Evolutionary conservation across 1,284 basidiomycete species (phyloP).

Genomic region (Trichosporon asahii): DNA sequence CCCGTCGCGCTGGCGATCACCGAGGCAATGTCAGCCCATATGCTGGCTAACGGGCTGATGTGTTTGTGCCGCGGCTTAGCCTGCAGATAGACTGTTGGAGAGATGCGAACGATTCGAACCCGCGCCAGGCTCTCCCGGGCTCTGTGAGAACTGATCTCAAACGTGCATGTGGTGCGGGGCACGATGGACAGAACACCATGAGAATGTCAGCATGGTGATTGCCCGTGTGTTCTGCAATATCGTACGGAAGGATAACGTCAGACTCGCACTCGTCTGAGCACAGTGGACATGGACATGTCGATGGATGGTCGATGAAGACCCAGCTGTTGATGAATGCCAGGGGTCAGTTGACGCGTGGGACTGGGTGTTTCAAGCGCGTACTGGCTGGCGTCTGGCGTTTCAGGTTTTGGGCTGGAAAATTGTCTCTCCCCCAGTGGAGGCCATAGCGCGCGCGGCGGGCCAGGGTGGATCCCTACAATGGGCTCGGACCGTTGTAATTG

Average conservation of each 20-base stretch:
- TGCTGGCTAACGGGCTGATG: too few relatives aligned
- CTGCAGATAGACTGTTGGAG: not conserved
- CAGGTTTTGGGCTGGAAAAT: not conserved
- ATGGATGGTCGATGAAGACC: too few relatives aligned
- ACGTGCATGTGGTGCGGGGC: not conserved
- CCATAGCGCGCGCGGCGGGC: too few relatives aligned
- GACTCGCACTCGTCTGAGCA: not conserved
- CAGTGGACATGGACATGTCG: not conserved
- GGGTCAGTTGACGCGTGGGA: not conserved
- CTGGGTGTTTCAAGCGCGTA: not conserved
- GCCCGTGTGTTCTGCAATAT: not conserved
- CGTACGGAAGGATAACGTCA: not conserved
- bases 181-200: not conserved
- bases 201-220: not conserved
- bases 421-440: not conserved
- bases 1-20: too few relatives aligned
- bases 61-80: too few relatives aligned
- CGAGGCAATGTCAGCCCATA: too few relatives aligned
- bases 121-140: not conserved
- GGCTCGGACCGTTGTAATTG: not conserved
- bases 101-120: not conserved
- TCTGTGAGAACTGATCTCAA: not conserved
- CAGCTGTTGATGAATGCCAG: not conserved
- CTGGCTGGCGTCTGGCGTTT: not conserved
- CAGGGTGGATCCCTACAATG: not conserved